Evolutionary conservation across 2,329 filamentous ascomycete genomes (phyloP), one percentile per base, ranked within the genome.

Genomic region (Capronia epimyces): DNA sequence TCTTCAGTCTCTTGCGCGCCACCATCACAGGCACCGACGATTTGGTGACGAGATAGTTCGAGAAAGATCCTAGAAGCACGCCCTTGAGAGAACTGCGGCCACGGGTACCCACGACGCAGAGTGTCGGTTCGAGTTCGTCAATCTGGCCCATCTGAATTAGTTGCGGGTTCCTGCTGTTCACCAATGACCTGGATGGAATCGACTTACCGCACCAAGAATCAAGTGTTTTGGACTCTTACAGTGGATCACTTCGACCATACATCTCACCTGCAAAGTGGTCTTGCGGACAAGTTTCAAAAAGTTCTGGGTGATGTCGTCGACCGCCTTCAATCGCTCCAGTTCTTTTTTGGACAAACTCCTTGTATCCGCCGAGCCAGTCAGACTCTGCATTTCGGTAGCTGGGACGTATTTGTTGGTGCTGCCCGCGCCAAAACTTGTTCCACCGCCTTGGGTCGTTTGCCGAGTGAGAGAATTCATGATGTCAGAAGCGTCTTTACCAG

Each of bases 1-100:
- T 95, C 43, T 87, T 79, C 37, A 96, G 76, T 51, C 87, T 85
- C 74, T 95, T 96, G 52, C 93, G 78, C 6, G 93, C 93, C 29
- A 97, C 93, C 93, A 98, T 98, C 53, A 98, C 93, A 0, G 93
- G 93, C 13, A 95, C 89, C 2, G 88, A 95, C 57, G 89, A 95
- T 72, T 97, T 97, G 31, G 89, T 95, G 25, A 98, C 90, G 6
- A 98, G 77, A 65, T 98, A 98, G 66, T 97, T 97, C 54, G 88
- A 95, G 69, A 98, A 97, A 0, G 90, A 96, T 21, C 93, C 93
- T 24, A 98, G 78, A 54, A 98, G 84, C 18, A 96, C 91, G 65
- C 89, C 91, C 69, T 97, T 97, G 48, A 98, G 75, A 37, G 89
- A 89, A 68, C 89, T 95, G 58, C 90, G 82, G 24, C 93, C 93